A percentile compares a stretch with the other conserved stretches of the same genome.
phyloP scores from a whole-genome alignment of 805 yeast genomes.

The Scheffersomyces stipitis region DNA sequence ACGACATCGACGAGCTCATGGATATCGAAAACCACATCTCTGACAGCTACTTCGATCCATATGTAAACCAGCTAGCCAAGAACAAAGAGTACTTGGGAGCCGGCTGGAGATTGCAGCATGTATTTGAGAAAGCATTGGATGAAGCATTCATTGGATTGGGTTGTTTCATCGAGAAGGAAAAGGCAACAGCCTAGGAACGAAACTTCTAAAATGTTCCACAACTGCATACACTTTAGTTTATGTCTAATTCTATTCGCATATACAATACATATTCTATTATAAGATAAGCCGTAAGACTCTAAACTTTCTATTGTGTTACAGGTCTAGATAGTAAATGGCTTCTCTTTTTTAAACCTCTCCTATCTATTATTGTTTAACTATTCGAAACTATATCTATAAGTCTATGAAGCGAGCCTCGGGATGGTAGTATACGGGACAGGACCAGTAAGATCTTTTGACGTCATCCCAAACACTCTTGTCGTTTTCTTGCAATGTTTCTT shows the following conservation, averaged over 20 bases:
- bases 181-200: no score
- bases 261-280: no score
- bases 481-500: constrained; percentile 24
- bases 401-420: constrained; percentile 56
- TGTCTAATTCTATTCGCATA: no score
- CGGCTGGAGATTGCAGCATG: constrained; percentile 73
- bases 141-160: constrained; percentile 91
- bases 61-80: constrained; percentile 48
- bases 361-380: no score
- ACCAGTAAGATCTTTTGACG: constrained; percentile 65
- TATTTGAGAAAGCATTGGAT: constrained; percentile 73
- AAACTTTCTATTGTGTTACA: no score
- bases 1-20: constrained; percentile 21
- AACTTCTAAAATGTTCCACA: no score
- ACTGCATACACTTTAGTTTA: no score
- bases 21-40: constrained; percentile 43
- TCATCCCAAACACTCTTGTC: constrained; percentile 59
- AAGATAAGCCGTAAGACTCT: no score
- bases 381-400: not conserved
- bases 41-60: constrained; percentile 45
- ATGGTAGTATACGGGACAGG: constrained; percentile 65
- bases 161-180: constrained; percentile 62
- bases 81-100: constrained; percentile 76
- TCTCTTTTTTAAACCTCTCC: no score
- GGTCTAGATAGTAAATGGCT: no score